Percentiles rank a stretch among this genome's conserved stretches.
Evolutionary conservation across 768 basidiomycete genomes (phyloP).

Genomic region (Gelatoporia subvermispora): DNA sequence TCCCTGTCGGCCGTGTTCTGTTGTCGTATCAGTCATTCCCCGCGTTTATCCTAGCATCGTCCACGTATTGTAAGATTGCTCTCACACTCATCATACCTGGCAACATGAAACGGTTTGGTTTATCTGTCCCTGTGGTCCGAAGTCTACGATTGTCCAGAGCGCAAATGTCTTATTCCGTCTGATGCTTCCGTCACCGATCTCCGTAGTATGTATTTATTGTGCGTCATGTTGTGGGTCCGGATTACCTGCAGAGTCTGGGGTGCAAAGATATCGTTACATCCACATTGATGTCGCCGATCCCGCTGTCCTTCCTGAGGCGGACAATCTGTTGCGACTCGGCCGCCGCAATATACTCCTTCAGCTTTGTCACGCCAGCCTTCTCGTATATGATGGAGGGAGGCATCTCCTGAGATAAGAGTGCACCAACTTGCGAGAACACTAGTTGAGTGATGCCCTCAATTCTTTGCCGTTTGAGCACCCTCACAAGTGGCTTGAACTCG

Average conservation of each 20-base stretch:
- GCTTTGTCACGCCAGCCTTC: constrained; percentile 17
- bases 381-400: constrained; percentile 9
- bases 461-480: constrained; percentile 18
- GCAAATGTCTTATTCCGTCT: neutral
- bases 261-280: constrained; percentile 12
- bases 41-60: constrained; percentile 6
- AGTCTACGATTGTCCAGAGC: neutral
- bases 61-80: constrained; percentile 4
- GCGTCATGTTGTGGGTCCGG: constrained; percentile 5
- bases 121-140: constrained; percentile 2
- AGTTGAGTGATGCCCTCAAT: constrained; percentile 12
- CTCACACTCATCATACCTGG: constrained; percentile 5
- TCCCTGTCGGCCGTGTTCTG: neutral
- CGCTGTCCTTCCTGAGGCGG: constrained; percentile 1
- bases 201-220: constrained; percentile 8
- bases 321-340: constrained; percentile 17
- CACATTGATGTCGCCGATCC: constrained; percentile 5
- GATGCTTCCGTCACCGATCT: neutral
- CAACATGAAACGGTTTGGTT: too few species aligned
- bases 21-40: neutral
- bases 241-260: constrained; percentile 9
- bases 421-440: constrained; percentile 21
- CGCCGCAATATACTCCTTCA: constrained; percentile 22
- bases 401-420: constrained; percentile 13
- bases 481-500: constrained; percentile 20